These are phyloP conservation scores for Cryphonectria nitschkei DNA, from an alignment of 2,329 filamentous ascomycete species.

Conservation along the genomic window DNA sequence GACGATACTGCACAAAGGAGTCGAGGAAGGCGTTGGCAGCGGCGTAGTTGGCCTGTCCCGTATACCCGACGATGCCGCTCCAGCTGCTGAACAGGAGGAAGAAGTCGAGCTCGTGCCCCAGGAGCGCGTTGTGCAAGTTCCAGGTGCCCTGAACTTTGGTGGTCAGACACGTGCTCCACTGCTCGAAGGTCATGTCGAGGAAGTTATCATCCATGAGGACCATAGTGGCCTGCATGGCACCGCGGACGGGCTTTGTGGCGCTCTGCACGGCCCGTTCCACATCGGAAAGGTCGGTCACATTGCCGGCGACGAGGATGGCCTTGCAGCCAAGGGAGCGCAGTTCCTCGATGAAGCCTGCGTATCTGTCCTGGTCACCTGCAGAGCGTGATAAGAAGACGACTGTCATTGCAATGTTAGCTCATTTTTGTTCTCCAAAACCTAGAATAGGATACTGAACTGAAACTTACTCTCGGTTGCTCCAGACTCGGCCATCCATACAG, in stretches of 20 bases:
- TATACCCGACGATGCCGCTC: slow-evolving; percentile 6
- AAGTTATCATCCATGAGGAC: slow-evolving; percentile 12
- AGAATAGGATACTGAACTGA: neutral
- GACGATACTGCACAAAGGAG: slow-evolving; percentile 40
- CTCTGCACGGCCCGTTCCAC: slow-evolving; percentile 3
- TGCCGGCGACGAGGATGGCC: slow-evolving; percentile 6
- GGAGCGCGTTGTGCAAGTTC: slow-evolving; percentile 30
- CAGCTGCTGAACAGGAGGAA: slow-evolving; percentile 19
- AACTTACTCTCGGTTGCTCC: slow-evolving; percentile 1
- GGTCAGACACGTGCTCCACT: slow-evolving; percentile 37
- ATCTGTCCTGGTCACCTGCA: neutral
- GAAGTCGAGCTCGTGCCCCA: slow-evolving; percentile 35
- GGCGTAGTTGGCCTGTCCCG: slow-evolving; percentile 28
- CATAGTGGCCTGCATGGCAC: slow-evolving; percentile 20
- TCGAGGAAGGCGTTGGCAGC: slow-evolving; percentile 44
- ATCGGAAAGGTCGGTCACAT: slow-evolving; percentile 4
- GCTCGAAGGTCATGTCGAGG: slow-evolving; percentile 34
- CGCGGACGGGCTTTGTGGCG: neutral
- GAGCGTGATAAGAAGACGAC: slow-evolving; percentile 18
- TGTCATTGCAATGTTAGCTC: neutral
- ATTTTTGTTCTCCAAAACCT: neutral
- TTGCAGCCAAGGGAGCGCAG: slow-evolving; percentile 15
- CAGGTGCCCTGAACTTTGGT: slow-evolving; percentile 25
- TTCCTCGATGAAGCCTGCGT: slow-evolving; percentile 4
- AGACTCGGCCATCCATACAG: slow-evolving; percentile 17